A percentile compares a stretch with the other conserved stretches of the same genome.
phyloP scores from a whole-genome alignment of 2,329 filamentous ascomycete genomes.

The Tolypocladium ophioglossoides region DNA sequence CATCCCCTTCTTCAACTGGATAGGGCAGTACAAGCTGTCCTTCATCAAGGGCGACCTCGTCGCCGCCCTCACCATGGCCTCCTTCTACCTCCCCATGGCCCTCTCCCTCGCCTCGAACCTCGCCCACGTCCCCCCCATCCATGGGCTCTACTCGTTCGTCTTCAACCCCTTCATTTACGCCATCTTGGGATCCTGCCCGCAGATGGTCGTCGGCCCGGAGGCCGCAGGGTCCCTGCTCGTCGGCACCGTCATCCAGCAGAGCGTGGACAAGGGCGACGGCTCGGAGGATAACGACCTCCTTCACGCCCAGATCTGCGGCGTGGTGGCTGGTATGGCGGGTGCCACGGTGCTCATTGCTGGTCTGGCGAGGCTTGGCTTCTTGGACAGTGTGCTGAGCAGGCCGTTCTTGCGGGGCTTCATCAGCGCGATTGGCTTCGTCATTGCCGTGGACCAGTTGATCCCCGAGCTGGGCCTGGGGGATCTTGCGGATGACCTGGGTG shows the following conservation, averaged over 20 bases:
- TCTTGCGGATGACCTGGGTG: constrained; percentile 51
- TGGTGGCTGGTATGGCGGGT: constrained; percentile 80
- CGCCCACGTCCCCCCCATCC: constrained; percentile 84
- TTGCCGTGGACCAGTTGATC: constrained; percentile 88
- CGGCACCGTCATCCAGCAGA: constrained; percentile 73
- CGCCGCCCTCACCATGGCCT: constrained; percentile 90
- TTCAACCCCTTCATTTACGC: constrained; percentile 90
- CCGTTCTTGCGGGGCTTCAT: constrained; percentile 94
- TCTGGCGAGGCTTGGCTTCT: constrained; percentile 73
- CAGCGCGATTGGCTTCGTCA: constrained; percentile 92
- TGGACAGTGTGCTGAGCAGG: constrained; percentile 87
- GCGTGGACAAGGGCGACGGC: constrained; percentile 55
- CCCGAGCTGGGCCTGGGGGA: constrained; percentile 73
- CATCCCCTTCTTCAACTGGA: constrained; percentile 83
- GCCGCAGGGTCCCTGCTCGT: constrained; percentile 86
- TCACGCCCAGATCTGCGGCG: constrained; percentile 76
- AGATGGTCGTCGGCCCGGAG: constrained; percentile 91
- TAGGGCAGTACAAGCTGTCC: constrained; percentile 71
- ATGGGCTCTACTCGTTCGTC: constrained; percentile 88
- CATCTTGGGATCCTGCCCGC: constrained; percentile 79
- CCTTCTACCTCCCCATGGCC: constrained; percentile 96
- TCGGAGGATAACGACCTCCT: constrained; percentile 54
- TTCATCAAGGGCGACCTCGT: constrained; percentile 81
- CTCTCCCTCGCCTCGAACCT: constrained; percentile 88
- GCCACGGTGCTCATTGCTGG: constrained; percentile 83